phyloP scores from a whole-genome alignment of 768 basidiomycete species.

The Omphalotus guepiniiformis region DNA sequence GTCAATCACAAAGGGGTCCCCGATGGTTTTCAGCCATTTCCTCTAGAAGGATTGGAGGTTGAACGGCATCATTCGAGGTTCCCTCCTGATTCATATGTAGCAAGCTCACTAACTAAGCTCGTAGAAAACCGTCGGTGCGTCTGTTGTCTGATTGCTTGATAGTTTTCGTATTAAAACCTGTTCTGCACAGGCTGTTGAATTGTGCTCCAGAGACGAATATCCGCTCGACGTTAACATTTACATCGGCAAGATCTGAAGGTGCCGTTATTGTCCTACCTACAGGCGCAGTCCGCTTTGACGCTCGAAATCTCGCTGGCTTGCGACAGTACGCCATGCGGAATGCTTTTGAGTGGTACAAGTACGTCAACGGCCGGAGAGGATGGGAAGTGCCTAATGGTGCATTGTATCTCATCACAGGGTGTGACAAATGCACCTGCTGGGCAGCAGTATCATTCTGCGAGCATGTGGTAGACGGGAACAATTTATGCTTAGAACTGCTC shows the following conservation, averaged over 20 bases:
- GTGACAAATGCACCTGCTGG: slow-evolving; percentile 21
- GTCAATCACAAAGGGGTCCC: slow-evolving; percentile 23
- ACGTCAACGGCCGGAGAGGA: slow-evolving; percentile 10
- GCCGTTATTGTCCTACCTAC: slow-evolving; percentile 16
- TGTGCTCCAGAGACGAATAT: too few relatives aligned
- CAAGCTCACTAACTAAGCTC: too few relatives aligned
- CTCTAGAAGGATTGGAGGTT: too few relatives aligned
- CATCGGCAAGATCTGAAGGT: slow-evolving; percentile 6
- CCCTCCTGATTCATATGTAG: too few relatives aligned
- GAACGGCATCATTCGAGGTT: too few relatives aligned
- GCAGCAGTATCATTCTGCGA: slow-evolving; percentile 19
- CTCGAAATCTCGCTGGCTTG: slow-evolving; percentile 3
- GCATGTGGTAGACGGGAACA: background rate
- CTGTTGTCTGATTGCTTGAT: too few relatives aligned
- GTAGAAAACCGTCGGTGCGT: too few relatives aligned
- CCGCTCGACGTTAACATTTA: too few relatives aligned
- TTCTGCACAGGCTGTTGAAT: too few relatives aligned
- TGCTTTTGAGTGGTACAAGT: slow-evolving; percentile 17
- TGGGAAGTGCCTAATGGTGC: slow-evolving; percentile 18
- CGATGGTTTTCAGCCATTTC: slow-evolving; percentile 17
- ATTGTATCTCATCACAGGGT: slow-evolving; percentile 22
- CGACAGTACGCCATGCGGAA: slow-evolving; percentile 12
- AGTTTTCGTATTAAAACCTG: too few relatives aligned
- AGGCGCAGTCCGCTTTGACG: slow-evolving; percentile 13
- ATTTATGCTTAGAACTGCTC: background rate